These are phyloP conservation scores for Penicillium thymicola DNA, from an alignment of 2,329 filamentous ascomycete genomes.

Conservation along the genomic window DNA sequence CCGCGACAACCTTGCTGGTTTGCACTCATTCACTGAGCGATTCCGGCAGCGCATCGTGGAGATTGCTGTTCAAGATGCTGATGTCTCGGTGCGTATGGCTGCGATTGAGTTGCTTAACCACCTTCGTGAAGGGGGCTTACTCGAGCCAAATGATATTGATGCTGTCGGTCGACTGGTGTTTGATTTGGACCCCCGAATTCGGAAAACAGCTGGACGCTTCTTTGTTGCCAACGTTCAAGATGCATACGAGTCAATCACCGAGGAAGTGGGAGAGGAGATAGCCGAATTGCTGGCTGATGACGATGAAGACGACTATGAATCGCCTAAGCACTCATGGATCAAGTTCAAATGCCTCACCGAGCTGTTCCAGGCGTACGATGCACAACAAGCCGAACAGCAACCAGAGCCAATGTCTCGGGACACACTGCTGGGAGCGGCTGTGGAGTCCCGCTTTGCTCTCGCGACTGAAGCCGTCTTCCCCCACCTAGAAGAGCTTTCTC, in stretches of 20 bases:
- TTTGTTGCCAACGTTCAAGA: constrained; percentile 86
- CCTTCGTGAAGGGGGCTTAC: constrained; percentile 76
- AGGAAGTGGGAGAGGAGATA: constrained; percentile 78
- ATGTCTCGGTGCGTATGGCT: constrained; percentile 72
- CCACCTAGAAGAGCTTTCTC: constrained; percentile 71
- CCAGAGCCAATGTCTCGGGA: constrained; percentile 29
- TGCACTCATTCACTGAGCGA: constrained; percentile 89
- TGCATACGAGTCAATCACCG: constrained; percentile 71
- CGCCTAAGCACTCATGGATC: constrained; percentile 79
- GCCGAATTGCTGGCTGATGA: constrained; percentile 74
- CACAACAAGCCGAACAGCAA: constrained; percentile 48
- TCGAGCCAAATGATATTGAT: constrained; percentile 91
- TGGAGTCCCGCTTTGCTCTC: constrained; percentile 79
- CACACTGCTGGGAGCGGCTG: constrained; percentile 57
- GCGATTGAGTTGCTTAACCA: constrained; percentile 79
- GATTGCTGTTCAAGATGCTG: constrained; percentile 83
- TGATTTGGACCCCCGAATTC: constrained; percentile 77
- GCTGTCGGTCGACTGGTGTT: constrained; percentile 83
- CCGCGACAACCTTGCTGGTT: constrained; percentile 68
- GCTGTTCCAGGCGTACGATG: constrained; percentile 76
- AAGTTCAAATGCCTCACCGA: constrained; percentile 88
- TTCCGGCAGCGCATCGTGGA: constrained; percentile 86
- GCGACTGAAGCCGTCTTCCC: constrained; percentile 84
- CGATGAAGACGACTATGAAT: constrained; percentile 67
- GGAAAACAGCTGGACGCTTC: constrained; percentile 85